Base-by-base conservation (phyloP, 2,329 filamentous ascomycete genomes). In the Fragosphaeria purpurea region DNA sequence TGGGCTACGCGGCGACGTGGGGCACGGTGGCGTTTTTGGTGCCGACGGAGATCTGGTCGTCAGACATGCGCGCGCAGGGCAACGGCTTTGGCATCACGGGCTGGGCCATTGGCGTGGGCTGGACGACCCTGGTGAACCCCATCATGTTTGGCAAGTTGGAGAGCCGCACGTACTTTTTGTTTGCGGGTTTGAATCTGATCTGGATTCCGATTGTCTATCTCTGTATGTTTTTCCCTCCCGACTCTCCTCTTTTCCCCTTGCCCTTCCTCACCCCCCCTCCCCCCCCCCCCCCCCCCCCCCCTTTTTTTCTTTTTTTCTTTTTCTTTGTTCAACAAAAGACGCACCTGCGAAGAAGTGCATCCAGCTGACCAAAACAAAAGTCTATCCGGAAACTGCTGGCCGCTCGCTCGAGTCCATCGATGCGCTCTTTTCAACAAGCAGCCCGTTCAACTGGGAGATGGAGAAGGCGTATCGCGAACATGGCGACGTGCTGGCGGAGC, bases 51-150 rank as follows among this genome's bases (percentile, higher is more conserved):
- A 77, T 80, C 51, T 80, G 76, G 63, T 71, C 76, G 1, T 73
- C 70, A 12, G 72, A 76, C 42, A 69, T 80, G 47, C 70, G 77
- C 30, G 75, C 77, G n/a, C 73, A 79, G 58, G 78, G 77, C 7
- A 77, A 79, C 58, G 75, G 74, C 7, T 79, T 80, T 55, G 73
- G 73, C 13, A 77, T 81, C 52, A 74, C 74, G 2, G 76, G 77
- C 1, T 81, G 77, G 77, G 76, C 77, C 13, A 70, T 78, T 51
- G 77, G 76, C 39, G 71, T 75, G 7, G 76, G 76, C 38, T 71
- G 73, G 70, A 77, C 75, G 1, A 68, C 68, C 2, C 64, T 78
- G 44, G 70, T 77, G 53, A 78, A 64, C 55, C 72, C 72, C 32
- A 72, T 77, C 59, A 74, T 79, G 68, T 73, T 78, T 52, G 62